A percentile compares a stretch with the other conserved stretches of the same genome.
Conservation (phyloP, 495 filamentous ascomycete genomes). For the Aspergillus nanangensis region DNA sequence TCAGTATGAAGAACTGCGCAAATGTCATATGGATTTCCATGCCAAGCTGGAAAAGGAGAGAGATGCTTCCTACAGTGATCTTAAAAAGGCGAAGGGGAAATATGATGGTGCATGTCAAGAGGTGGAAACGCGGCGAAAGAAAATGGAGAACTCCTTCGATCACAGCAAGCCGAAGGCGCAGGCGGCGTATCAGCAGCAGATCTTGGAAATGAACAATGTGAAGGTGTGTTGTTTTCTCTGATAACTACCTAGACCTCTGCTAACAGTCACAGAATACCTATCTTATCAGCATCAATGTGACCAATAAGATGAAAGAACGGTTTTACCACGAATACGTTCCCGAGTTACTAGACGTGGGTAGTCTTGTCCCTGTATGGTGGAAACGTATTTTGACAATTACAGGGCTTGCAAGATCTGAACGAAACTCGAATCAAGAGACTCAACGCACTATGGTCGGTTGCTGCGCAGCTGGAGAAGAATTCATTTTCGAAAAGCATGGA, state of each 20-base stretch:
- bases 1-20: constrained; percentile 89
- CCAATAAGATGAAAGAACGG: constrained; percentile 92
- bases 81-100: constrained; percentile 86
- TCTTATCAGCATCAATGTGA: constrained; percentile 88
- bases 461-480: constrained; percentile 69
- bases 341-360: constrained; percentile 79
- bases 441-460: constrained; percentile 80
- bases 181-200: constrained; percentile 81
- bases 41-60: constrained; percentile 84
- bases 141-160: constrained; percentile 85
- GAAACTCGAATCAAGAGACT: constrained; percentile 79
- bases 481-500: constrained; percentile 67
- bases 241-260: constrained; percentile 7
- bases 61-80: constrained; percentile 73
- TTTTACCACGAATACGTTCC: constrained; percentile 97
- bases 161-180: constrained; percentile 80
- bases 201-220: constrained; percentile 89
- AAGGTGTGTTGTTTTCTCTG: constrained; percentile 51
- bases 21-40: constrained; percentile 85
- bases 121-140: constrained; percentile 91
- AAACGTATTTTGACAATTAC: background rate
- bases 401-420: constrained; percentile 83
- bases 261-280: constrained; percentile 71
- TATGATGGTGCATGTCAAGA: constrained; percentile 94
- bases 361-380: constrained; percentile 3